Conservation (phyloP, 805 yeast genomes). For the Blastobotrys robertii region DNA sequence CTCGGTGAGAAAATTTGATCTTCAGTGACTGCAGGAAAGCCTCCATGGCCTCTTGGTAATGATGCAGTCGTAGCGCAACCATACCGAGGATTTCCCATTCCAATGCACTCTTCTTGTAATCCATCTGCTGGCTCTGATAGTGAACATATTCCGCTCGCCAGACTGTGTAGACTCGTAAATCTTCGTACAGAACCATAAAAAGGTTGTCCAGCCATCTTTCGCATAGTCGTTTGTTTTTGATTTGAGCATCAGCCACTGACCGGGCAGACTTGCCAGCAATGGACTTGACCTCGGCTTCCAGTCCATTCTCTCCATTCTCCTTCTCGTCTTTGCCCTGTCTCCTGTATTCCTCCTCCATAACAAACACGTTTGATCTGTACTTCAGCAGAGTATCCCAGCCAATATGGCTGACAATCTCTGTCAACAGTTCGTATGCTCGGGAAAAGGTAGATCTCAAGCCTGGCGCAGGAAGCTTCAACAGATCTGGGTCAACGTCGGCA, state of each 20-base stretch:
- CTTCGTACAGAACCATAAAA: slow-evolving; percentile 62
- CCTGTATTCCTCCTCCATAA: slow-evolving; percentile 69
- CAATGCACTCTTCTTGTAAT: slow-evolving; percentile 62
- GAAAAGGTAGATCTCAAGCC: slow-evolving; percentile 43
- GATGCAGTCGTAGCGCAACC: slow-evolving; percentile 77
- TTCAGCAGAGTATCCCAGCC: slow-evolving; percentile 79
- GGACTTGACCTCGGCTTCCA: background rate
- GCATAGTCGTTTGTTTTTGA: slow-evolving; percentile 47
- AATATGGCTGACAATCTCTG: slow-evolving; percentile 51
- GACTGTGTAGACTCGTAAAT: slow-evolving; percentile 62
- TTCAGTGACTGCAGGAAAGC: slow-evolving; percentile 70
- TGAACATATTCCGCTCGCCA: slow-evolving; percentile 91
- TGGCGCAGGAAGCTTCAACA: slow-evolving; percentile 43
- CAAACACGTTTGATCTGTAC: slow-evolving; percentile 60
- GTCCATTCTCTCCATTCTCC: slow-evolving; percentile 4
- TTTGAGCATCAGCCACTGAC: slow-evolving; percentile 2
- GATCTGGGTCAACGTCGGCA: slow-evolving; percentile 35
- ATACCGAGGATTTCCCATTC: slow-evolving; percentile 93
- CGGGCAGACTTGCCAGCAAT: background rate
- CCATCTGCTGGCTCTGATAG: slow-evolving; percentile 78
- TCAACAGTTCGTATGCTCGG: slow-evolving; percentile 58
- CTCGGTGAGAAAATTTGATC: slow-evolving; percentile 69
- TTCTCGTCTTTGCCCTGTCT: slow-evolving; percentile 14
- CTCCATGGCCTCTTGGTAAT: slow-evolving; percentile 73
- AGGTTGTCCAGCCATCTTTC: slow-evolving; percentile 74